Evolutionary conservation across 1,284 basidiomycete species (phyloP).

Genomic region (Trichosporon sp.): DNA sequence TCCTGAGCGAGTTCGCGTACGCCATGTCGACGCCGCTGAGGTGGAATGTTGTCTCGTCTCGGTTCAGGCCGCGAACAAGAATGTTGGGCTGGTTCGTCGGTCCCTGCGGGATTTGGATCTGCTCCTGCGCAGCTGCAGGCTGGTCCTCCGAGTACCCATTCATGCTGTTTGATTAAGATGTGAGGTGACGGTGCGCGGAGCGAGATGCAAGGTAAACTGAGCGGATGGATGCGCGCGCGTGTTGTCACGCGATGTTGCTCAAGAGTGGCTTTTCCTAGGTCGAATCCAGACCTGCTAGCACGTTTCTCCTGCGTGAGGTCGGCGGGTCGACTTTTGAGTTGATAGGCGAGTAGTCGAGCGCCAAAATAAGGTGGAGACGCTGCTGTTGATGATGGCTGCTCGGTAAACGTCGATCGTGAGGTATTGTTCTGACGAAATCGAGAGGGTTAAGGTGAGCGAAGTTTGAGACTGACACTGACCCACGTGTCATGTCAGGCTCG

Average conservation of each 20-base stretch:
- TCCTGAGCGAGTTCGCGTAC: conserved; percentile 83
- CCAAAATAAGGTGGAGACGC: too few species aligned
- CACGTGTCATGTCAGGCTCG: not conserved
- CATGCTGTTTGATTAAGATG: not conserved
- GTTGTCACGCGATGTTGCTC: not conserved
- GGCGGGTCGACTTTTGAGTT: not conserved
- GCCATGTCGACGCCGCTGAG: conserved; percentile 89
- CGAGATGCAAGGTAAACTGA: not conserved
- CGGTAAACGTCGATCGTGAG: not conserved
- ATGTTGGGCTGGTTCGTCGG: conserved; percentile 42
- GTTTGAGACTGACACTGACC: not conserved
- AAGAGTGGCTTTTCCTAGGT: not conserved
- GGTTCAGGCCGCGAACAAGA: conserved; percentile 54
- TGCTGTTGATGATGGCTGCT: not conserved
- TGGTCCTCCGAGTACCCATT: not conserved
- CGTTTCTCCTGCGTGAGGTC: not conserved
- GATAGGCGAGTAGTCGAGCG: not conserved
- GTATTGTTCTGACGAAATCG: not conserved
- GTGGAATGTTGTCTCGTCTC: conserved; percentile 78
- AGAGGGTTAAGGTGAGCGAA: not conserved
- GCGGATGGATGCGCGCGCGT: not conserved
- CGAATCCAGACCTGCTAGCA: not conserved
- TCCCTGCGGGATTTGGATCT: conserved; percentile 29
- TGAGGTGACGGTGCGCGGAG: not conserved
- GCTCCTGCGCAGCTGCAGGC: not conserved